phyloP scores from a whole-genome alignment of 257 asterid genomes.

The Osmanthus fragrans region DNA sequence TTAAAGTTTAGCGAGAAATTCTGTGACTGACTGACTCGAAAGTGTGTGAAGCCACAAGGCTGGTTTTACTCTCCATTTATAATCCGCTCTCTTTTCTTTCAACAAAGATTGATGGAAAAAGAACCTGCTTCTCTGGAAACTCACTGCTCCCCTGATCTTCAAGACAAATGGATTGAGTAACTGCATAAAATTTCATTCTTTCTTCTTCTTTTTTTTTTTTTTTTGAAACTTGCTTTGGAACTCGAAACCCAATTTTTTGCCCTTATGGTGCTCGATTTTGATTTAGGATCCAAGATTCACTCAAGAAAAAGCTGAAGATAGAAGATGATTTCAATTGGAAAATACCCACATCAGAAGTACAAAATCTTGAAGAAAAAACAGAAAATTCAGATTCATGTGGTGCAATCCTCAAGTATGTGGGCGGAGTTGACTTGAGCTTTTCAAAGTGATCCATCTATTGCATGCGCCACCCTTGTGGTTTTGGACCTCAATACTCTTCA shows the following conservation, averaged over 20 bases:
- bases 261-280: background rate
- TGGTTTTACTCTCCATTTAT: background rate
- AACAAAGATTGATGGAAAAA: background rate
- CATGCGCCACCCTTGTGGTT: constrained; percentile 82
- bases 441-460: constrained; percentile 68
- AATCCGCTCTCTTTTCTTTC: background rate
- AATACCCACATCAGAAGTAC: constrained; percentile 27
- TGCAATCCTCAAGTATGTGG: constrained; percentile 54
- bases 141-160: background rate
- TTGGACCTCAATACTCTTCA: constrained; percentile 55
- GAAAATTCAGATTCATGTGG: constrained; percentile 27
- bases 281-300: constrained; percentile 37
- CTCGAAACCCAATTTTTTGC: background rate
- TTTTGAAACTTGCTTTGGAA: background rate
- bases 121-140: background rate
- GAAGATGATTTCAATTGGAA: constrained; percentile 66
- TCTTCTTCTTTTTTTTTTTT: background rate
- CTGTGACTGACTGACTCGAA: too few relatives aligned
- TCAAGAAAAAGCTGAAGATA: constrained; percentile 36
- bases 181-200: background rate
- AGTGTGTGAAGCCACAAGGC: too few relatives aligned
- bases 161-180: constrained; percentile 1
- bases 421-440: constrained; percentile 92
- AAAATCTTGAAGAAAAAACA: constrained; percentile 8
- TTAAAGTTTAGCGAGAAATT: too few relatives aligned